phyloP scores from a whole-genome alignment of 371 early-diverging fungal genomes.

The Rhizopus microsporus region DNA sequence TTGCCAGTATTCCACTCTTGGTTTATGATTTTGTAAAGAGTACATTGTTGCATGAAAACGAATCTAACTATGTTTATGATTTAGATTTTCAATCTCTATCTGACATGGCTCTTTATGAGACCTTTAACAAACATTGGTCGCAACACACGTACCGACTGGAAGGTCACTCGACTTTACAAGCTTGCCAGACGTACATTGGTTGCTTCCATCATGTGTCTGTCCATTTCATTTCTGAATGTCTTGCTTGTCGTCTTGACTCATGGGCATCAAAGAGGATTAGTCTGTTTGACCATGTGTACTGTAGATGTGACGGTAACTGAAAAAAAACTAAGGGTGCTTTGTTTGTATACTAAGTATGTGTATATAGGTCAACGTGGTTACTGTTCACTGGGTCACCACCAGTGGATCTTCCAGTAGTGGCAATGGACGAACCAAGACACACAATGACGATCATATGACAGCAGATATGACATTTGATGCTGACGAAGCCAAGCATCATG shows the following conservation, averaged over 20 bases:
- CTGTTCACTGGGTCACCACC: slow-evolving; percentile 58
- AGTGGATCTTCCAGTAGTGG: slow-evolving; percentile 13
- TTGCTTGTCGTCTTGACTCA: slow-evolving; percentile 44
- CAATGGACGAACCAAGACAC: slow-evolving; percentile 16
- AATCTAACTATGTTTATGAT: not conserved
- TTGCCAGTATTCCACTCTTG: slow-evolving; percentile 51
- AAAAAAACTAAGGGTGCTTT: not conserved
- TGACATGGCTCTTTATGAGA: slow-evolving; percentile 42
- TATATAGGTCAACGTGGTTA: slow-evolving; percentile 50
- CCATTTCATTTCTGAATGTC: slow-evolving; percentile 53
- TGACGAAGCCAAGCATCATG: slow-evolving; percentile 9
- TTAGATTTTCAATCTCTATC: slow-evolving; percentile 31
- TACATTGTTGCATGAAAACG: not conserved
- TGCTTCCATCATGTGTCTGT: slow-evolving; percentile 49
- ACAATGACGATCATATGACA: slow-evolving; percentile 22
- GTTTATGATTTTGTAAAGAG: slow-evolving; percentile 45
- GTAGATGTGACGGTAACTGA: slow-evolving; percentile 54
- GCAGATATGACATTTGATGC: slow-evolving; percentile 30
- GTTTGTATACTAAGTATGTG: slow-evolving; percentile 3
- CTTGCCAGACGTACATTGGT: slow-evolving; percentile 53
- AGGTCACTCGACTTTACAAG: slow-evolving; percentile 41
- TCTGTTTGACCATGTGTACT: slow-evolving; percentile 58
- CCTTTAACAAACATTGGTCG: slow-evolving; percentile 44
- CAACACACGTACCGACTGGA: slow-evolving; percentile 45
- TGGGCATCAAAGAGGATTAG: slow-evolving; percentile 54